These are phyloP conservation scores for Lophium mytilinum DNA, from an alignment of 495 filamentous ascomycete species.

Conservation along the genomic window DNA sequence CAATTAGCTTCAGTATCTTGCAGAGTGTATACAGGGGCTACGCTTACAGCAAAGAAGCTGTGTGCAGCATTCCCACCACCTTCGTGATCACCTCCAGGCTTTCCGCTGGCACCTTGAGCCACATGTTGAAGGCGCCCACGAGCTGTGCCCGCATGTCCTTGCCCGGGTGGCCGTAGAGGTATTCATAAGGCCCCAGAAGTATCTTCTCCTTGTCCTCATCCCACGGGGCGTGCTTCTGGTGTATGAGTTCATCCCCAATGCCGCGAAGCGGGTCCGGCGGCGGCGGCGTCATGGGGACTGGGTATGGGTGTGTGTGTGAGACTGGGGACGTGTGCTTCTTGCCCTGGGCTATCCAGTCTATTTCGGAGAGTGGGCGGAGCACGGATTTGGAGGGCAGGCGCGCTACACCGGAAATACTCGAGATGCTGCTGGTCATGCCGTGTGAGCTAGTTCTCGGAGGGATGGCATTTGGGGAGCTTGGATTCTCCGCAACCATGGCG, in stretches of 20 bases:
- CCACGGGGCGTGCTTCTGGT: constrained; percentile 24
- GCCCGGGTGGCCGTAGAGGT: constrained; percentile 75
- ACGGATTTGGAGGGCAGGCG: constrained; percentile 48
- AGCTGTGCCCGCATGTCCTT: constrained; percentile 84
- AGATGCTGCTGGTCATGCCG: constrained; percentile 35
- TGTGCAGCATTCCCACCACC: constrained; percentile 90
- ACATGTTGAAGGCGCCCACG: constrained; percentile 84
- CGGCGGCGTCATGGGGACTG: constrained; percentile 18
- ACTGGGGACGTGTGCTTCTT: constrained; percentile 11
- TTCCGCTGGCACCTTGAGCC: constrained; percentile 73
- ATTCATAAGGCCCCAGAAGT: constrained; percentile 78
- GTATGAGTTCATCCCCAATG: constrained; percentile 24
- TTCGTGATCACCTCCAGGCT: constrained; percentile 75
- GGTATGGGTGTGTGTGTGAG: constrained; percentile 3
- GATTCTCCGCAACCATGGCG: constrained; percentile 25
- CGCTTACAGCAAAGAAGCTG: constrained; percentile 67
- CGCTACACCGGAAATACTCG: constrained; percentile 36
- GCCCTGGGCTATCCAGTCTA: constrained; percentile 45
- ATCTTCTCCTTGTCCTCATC: constrained; percentile 47
- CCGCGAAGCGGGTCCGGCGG: constrained; percentile 14
- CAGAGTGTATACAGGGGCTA: neutral
- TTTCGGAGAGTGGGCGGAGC: constrained; percentile 48
- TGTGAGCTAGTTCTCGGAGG: constrained; percentile 67
- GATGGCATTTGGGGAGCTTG: constrained; percentile 59
- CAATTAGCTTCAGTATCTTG: constrained; percentile 4